Percentiles rank a stretch among this genome's conserved stretches.
These are phyloP conservation scores for Phragmites australis DNA, from an alignment of 176 grass and related monocot genomes.

Conservation along the genomic window DNA sequence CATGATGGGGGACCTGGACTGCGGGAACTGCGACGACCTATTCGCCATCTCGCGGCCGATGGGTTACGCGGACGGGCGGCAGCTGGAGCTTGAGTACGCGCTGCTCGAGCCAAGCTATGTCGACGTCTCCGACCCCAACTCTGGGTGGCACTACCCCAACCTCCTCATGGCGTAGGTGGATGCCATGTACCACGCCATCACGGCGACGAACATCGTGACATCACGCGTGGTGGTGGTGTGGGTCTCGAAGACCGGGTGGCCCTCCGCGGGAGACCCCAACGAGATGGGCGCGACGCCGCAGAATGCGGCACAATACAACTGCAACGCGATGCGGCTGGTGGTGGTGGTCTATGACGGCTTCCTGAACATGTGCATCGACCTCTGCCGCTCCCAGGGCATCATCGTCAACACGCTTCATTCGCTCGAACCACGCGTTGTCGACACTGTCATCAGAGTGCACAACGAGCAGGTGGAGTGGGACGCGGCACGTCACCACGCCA, in stretches of 20 bases:
- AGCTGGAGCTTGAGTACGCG: constrained; percentile 52
- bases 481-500: too few species aligned
- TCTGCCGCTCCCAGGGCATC: constrained; percentile 38
- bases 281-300: constrained; percentile 61
- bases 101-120: constrained; percentile 46
- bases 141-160: constrained; percentile 58
- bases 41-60: too few species aligned
- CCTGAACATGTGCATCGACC: background rate
- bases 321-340: constrained; percentile 67
- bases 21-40: too few species aligned
- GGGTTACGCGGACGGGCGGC: too few species aligned
- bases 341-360: constrained; percentile 40
- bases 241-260: constrained; percentile 73
- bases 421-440: constrained; percentile 54
- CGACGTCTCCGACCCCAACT: constrained; percentile 49
- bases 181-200: constrained; percentile 69
- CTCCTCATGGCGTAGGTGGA: constrained; percentile 75
- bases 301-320: constrained; percentile 73
- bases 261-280: constrained; percentile 47
- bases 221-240: constrained; percentile 56
- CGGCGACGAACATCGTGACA: constrained; percentile 45
- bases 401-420: constrained; percentile 60
- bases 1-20: too few species aligned
- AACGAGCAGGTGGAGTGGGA: too few species aligned
- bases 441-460: constrained; percentile 32